phyloP scores from a whole-genome alignment of 2,329 filamentous ascomycete species.

The Aspergillus intermedius region DNA sequence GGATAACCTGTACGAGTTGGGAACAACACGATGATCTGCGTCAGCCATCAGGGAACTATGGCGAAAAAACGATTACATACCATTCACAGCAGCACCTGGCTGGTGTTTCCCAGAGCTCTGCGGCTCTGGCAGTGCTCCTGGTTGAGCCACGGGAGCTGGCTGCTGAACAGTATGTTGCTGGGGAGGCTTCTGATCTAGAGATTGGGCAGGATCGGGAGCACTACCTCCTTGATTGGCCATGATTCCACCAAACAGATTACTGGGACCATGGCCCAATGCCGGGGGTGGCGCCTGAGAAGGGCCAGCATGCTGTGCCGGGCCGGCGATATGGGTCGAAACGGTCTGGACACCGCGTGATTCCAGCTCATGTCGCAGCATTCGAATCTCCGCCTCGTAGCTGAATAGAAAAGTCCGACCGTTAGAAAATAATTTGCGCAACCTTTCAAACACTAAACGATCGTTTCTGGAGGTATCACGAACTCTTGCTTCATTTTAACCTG shows the following conservation, averaged over 20 bases:
- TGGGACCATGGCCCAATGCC: conserved; percentile 76
- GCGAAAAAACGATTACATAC: conserved; percentile 38
- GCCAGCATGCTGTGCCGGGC: conserved; percentile 68
- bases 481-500: conserved; percentile 86
- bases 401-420: conserved; percentile 6
- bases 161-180: conserved; percentile 53
- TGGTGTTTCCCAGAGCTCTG: conserved; percentile 63
- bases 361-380: conserved; percentile 78
- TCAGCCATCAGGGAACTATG: conserved; percentile 40
- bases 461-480: conserved; percentile 48
- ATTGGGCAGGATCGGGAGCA: conserved; percentile 72
- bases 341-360: conserved; percentile 61
- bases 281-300: conserved; percentile 80
- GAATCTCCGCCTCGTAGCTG: conserved; percentile 91
- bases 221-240: conserved; percentile 87
- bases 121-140: conserved; percentile 65
- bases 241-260: conserved; percentile 89
- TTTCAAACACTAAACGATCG: background rate
- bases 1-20: conserved; percentile 56
- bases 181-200: conserved; percentile 56
- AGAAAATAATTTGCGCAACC: conserved; percentile 7
- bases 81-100: conserved; percentile 57
- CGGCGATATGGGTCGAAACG: conserved; percentile 63
- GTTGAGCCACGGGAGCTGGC: conserved; percentile 50
- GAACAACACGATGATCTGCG: conserved; percentile 31